Evolutionary conservation across 257 asterid genomes (phyloP).

Genomic region (Verbena officinalis): DNA sequence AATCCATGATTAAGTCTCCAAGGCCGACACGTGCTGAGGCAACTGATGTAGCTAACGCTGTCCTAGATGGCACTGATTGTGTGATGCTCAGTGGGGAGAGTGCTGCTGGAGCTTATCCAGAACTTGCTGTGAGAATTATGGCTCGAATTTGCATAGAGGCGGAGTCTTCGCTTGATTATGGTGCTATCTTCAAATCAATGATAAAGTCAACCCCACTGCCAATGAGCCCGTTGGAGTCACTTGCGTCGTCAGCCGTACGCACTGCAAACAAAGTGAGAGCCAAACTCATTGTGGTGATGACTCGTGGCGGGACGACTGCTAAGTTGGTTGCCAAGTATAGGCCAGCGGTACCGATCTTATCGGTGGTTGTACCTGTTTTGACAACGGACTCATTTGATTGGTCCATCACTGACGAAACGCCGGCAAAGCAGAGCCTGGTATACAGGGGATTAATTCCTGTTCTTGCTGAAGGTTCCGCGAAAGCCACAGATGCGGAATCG

Average conservation of each 20-base stretch:
- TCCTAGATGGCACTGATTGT: slow-evolving; percentile 86
- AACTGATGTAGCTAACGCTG: slow-evolving; percentile 90
- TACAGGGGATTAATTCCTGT: slow-evolving; percentile 80
- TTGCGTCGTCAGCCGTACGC: slow-evolving; percentile 82
- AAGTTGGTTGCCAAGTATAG: slow-evolving; percentile 83
- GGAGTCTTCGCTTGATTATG: slow-evolving; percentile 78
- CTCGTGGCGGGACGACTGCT: slow-evolving; percentile 90
- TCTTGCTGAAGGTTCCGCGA: slow-evolving; percentile 83
- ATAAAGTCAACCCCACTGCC: slow-evolving; percentile 77
- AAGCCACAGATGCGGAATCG: slow-evolving; percentile 76
- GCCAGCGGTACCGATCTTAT: slow-evolving; percentile 79
- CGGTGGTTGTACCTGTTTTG: slow-evolving; percentile 78
- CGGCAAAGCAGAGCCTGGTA: slow-evolving; percentile 83
- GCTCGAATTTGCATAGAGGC: slow-evolving; percentile 82
- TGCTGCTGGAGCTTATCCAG: slow-evolving; percentile 91
- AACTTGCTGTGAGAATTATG: slow-evolving; percentile 77
- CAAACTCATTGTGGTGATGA: slow-evolving; percentile 75
- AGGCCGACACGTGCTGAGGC: slow-evolving; percentile 97
- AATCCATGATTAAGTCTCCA: slow-evolving; percentile 92
- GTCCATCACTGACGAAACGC: slow-evolving; percentile 75
- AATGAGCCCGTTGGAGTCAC: slow-evolving; percentile 86
- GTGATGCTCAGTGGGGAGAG: slow-evolving; percentile 94
- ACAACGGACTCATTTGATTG: slow-evolving; percentile 77
- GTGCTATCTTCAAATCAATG: slow-evolving; percentile 70
- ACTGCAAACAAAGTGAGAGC: slow-evolving; percentile 74